Conservation (phyloP, 2,329 filamentous ascomycete species). For the Neonectria coccinea region DNA sequence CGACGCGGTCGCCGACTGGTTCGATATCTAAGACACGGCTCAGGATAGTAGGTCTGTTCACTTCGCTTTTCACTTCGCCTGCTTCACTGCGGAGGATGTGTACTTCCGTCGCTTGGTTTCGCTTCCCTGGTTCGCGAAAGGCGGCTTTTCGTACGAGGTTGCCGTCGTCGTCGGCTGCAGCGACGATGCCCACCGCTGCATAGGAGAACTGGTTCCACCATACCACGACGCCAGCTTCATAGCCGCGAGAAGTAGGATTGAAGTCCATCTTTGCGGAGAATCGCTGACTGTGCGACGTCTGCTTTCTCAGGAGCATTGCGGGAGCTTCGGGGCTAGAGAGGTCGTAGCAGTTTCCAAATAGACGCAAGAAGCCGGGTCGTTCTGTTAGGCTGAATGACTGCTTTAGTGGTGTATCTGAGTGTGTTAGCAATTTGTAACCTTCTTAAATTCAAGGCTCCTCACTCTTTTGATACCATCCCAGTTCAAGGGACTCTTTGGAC, state of each 20-base stretch:
- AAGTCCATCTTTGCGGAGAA: conserved; percentile 62
- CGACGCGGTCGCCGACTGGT: not conserved
- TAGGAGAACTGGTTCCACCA: conserved; percentile 65
- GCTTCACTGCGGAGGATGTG: not conserved
- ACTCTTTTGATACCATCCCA: conserved; percentile 47
- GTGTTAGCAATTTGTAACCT: not conserved
- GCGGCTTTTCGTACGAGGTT: conserved; percentile 4
- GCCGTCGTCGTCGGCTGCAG: conserved; percentile 8
- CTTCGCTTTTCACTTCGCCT: not conserved
- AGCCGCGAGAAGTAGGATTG: conserved; percentile 53
- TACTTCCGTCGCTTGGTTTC: conserved; percentile 19
- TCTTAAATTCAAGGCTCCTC: rapidly evolving
- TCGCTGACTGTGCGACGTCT: conserved; percentile 56
- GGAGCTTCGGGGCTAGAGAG: conserved; percentile 63
- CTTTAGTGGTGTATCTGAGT: conserved; percentile 39
- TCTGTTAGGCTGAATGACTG: conserved; percentile 59
- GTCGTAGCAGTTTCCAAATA: conserved; percentile 65
- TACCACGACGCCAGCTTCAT: conserved; percentile 65
- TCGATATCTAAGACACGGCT: not conserved
- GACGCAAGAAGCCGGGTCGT: conserved; percentile 56
- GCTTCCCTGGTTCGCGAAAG: conserved; percentile 20
- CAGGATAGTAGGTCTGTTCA: not conserved
- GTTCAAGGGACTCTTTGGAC: conserved; percentile 27
- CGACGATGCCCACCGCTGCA: conserved; percentile 44
- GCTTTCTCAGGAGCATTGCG: conserved; percentile 66